Evolutionary conservation across 139 green algal genomes (phyloP).

Genomic region (Limnomonas spitsbergensis): DNA sequence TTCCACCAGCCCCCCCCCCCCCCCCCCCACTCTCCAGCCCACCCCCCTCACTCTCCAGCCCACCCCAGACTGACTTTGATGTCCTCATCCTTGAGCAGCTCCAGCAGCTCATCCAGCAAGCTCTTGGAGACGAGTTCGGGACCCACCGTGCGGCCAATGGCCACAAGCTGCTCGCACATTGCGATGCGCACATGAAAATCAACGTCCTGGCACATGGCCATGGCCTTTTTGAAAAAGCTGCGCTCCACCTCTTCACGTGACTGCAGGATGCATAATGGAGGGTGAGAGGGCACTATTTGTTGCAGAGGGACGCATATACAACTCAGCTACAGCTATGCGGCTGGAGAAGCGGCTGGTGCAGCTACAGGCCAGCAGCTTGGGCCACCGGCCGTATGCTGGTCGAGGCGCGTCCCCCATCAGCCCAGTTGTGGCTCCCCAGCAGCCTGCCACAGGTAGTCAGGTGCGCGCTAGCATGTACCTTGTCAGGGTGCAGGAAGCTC

Average conservation of each 20-base stretch:
- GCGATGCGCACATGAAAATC: slow-evolving; percentile 32
- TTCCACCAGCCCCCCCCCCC: too few relatives aligned
- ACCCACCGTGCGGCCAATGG: slow-evolving; percentile 23
- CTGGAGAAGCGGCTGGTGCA: too few relatives aligned
- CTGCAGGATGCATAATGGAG: slow-evolving; percentile 17
- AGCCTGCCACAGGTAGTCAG: too few relatives aligned
- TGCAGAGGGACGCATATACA: too few relatives aligned
- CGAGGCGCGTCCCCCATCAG: too few relatives aligned
- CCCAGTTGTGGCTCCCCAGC: too few relatives aligned
- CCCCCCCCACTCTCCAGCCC: not conserved
- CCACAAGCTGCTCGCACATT: slow-evolving; percentile 29
- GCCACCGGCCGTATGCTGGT: too few relatives aligned
- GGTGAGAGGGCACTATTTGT: too few relatives aligned
- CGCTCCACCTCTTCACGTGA: slow-evolving; percentile 44
- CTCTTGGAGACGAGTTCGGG: slow-evolving; percentile 19
- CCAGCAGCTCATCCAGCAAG: slow-evolving; percentile 47
- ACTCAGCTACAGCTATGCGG: too few relatives aligned
- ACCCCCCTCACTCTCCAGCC: not conserved
- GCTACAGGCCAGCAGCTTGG: too few relatives aligned
- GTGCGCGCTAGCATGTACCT: too few relatives aligned
- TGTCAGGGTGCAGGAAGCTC: too few relatives aligned
- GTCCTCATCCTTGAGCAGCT: slow-evolving; percentile 57
- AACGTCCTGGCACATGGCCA: slow-evolving; percentile 47
- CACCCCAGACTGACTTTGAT: slow-evolving; percentile 28
- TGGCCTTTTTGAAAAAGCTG: slow-evolving; percentile 33